These are phyloP conservation scores for Wallacemonas sp. DNA, from an alignment of 208 protist species.

Conservation along the genomic window DNA sequence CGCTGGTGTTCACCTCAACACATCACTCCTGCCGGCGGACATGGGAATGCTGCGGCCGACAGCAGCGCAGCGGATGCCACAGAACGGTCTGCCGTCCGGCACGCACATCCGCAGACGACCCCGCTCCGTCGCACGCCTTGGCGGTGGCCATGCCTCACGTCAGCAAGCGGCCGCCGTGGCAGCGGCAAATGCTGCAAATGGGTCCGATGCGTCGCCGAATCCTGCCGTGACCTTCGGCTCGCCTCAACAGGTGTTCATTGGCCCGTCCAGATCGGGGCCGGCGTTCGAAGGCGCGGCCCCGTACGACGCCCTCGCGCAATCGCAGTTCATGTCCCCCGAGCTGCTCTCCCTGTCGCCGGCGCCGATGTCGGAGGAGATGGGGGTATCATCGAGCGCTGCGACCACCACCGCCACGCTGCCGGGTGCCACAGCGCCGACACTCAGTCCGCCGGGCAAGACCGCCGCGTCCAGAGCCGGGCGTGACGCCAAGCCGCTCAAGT, in stretches of 20 bases:
- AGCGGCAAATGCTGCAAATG: not conserved
- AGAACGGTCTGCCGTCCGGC: constrained; percentile 53
- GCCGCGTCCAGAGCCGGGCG: constrained; percentile 7
- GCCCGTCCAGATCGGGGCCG: not conserved
- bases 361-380: constrained; percentile 1
- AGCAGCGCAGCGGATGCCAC: constrained; percentile 16
- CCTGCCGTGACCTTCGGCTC: constrained; percentile 6
- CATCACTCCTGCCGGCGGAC: constrained; percentile 16
- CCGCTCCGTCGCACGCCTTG: constrained; percentile 41
- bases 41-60: constrained; percentile 40
- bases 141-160: not conserved
- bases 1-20: not conserved
- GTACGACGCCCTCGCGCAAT: not conserved
- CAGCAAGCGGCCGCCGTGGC: not conserved
- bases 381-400: not conserved
- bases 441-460: not conserved
- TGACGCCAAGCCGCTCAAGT: constrained; percentile 28
- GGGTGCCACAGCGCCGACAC: not conserved
- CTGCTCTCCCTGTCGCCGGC: constrained; percentile 3
- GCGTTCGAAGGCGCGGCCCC: not conserved
- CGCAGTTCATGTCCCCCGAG: constrained; percentile 5
- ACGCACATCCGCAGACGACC: constrained; percentile 76
- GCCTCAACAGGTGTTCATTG: constrained; percentile 12
- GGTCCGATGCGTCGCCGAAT: not conserved
- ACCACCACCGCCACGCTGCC: not conserved